These are phyloP conservation scores for Plantago major DNA, from an alignment of 257 asterid species.

Conservation along the genomic window DNA sequence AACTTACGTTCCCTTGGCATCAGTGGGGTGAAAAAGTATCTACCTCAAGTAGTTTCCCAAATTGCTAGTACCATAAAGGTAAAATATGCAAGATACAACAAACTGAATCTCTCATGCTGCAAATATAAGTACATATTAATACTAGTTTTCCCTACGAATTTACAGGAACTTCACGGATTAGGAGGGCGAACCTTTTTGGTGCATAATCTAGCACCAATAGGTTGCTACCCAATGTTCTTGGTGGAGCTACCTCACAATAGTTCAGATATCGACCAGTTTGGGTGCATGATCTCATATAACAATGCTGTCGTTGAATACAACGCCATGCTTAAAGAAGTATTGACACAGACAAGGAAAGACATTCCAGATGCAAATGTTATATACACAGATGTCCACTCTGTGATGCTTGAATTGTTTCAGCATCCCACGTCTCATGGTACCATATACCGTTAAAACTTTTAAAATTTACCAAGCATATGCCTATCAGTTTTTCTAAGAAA, in stretches of 20 bases:
- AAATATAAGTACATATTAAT: background rate
- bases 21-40: slow-evolving; percentile 46
- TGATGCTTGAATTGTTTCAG: slow-evolving; percentile 61
- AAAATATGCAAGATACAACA: background rate
- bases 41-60: slow-evolving; percentile 62
- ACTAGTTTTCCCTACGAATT: background rate
- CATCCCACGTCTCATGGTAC: slow-evolving; percentile 69
- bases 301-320: slow-evolving; percentile 64
- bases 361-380: slow-evolving; percentile 50
- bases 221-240: slow-evolving; percentile 71
- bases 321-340: slow-evolving; percentile 43
- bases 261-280: slow-evolving; percentile 55
- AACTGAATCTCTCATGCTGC: background rate
- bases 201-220: slow-evolving; percentile 69
- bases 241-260: slow-evolving; percentile 52
- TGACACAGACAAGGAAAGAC: slow-evolving; percentile 38
- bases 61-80: slow-evolving; percentile 71
- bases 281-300: slow-evolving; percentile 73
- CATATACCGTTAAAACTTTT: background rate
- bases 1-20: slow-evolving; percentile 46
- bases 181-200: slow-evolving; percentile 72
- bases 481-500: background rate
- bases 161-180: slow-evolving; percentile 53
- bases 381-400: slow-evolving; percentile 53
- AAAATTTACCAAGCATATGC: no score